Conservation (phyloP, 2,329 filamentous ascomycete genomes). For the Albophoma yamanashiensis region DNA sequence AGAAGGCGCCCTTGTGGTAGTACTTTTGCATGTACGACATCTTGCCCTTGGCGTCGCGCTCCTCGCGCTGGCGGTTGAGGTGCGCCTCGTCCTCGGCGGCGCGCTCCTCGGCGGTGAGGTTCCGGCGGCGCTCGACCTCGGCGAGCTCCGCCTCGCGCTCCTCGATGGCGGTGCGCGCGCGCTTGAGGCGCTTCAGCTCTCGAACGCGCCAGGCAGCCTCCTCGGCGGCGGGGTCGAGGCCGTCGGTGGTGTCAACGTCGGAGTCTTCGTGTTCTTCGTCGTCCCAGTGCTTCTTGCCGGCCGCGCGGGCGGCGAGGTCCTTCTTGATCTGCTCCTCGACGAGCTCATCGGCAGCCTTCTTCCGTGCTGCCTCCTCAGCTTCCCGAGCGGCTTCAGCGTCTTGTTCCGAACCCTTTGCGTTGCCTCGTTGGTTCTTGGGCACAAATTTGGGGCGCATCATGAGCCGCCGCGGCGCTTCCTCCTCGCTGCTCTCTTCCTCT, state of each 20-base stretch:
- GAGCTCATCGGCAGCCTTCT: constrained; percentile 64
- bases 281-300: constrained; percentile 81
- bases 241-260: constrained; percentile 84
- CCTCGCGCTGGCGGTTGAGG: constrained; percentile 67
- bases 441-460: constrained; percentile 56
- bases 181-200: constrained; percentile 79
- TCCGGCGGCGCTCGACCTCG: constrained; percentile 78
- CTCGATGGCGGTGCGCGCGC: constrained; percentile 78
- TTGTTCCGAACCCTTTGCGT: constrained; percentile 15
- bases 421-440: constrained; percentile 43
- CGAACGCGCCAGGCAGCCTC: constrained; percentile 88
- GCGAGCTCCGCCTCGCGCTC: constrained; percentile 73
- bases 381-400: constrained; percentile 22
- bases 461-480: constrained; percentile 43
- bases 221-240: constrained; percentile 76
- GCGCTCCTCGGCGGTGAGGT: constrained; percentile 78
- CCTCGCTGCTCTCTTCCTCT: constrained; percentile 36
- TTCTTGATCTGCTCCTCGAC: constrained; percentile 84
- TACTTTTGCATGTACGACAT: constrained; percentile 93
- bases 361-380: constrained; percentile 51
- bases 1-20: constrained; percentile 95
- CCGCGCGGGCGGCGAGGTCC: constrained; percentile 62
- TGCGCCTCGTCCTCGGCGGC: constrained; percentile 73
- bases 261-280: constrained; percentile 59
- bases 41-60: constrained; percentile 67